A percentile compares a stretch with the other conserved stretches of the same genome.
phyloP scores from a whole-genome alignment of 495 filamentous ascomycete genomes.

The Baudoinia panamericana region DNA sequence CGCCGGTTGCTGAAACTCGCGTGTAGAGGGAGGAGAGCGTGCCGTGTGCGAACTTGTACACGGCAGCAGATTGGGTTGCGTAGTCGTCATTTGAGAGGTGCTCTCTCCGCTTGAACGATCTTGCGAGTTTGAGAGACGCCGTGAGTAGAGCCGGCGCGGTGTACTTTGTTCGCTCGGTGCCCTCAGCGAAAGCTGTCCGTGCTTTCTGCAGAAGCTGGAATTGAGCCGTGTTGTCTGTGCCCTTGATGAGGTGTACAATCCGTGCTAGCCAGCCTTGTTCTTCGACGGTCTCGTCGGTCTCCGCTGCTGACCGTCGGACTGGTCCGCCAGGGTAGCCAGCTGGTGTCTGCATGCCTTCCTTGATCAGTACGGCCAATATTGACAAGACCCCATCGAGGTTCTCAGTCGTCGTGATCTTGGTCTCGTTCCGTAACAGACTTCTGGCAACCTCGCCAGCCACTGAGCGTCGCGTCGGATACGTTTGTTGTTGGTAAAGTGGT shows the following conservation, averaged over 20 bases:
- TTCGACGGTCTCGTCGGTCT: constrained; percentile 92
- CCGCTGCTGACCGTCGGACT: constrained; percentile 46
- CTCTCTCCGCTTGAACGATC: constrained; percentile 78
- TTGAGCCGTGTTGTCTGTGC: constrained; percentile 79
- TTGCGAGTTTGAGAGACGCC: constrained; percentile 75
- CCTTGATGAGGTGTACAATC: constrained; percentile 75
- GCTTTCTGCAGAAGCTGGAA: constrained; percentile 78
- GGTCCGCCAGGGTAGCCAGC: constrained; percentile 70
- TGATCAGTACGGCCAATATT: constrained; percentile 77
- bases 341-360: constrained; percentile 76
- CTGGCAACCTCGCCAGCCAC: constrained; percentile 78
- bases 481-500: constrained; percentile 78
- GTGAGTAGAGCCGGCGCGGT: constrained; percentile 89
- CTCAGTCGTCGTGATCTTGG: constrained; percentile 55
- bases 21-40: constrained; percentile 78
- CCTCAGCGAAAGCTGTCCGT: constrained; percentile 76
- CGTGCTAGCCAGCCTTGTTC: constrained; percentile 94
- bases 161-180: constrained; percentile 88
- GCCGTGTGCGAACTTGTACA: constrained; percentile 91
- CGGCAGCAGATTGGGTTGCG: constrained; percentile 72
- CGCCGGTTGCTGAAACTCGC: constrained; percentile 53
- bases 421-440: constrained; percentile 67
- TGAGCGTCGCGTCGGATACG: constrained; percentile 80
- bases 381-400: constrained; percentile 84
- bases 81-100: constrained; percentile 93